Percentiles rank a stretch among this genome's conserved stretches.
Conservation (phyloP, 352 stramenopile genomes). For the Plasmopara viticola region DNA sequence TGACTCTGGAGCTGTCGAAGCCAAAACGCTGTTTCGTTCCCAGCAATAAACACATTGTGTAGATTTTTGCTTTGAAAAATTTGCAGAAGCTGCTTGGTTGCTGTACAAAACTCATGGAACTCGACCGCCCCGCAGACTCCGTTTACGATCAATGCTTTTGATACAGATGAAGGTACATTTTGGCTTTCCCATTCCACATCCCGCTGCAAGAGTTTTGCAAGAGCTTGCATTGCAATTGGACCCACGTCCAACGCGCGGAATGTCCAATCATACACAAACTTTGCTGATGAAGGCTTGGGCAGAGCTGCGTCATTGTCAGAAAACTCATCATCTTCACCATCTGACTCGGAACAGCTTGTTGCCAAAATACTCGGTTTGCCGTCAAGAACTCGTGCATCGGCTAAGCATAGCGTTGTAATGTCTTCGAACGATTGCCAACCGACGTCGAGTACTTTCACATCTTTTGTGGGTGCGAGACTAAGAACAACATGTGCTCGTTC, state of each 20-base stretch:
- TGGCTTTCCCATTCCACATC: not conserved
- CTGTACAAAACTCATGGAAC: constrained; percentile 40
- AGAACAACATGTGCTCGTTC: constrained; percentile 37
- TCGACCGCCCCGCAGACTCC: constrained; percentile 51
- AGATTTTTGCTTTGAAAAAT: constrained; percentile 8
- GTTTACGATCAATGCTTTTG: constrained; percentile 33
- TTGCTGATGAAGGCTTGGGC: constrained; percentile 1
- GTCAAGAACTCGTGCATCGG: constrained; percentile 15
- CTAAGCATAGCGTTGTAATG: constrained; percentile 15
- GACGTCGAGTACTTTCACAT: not conserved
- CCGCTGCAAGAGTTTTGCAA: constrained; percentile 15
- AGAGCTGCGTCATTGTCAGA: constrained; percentile 6
- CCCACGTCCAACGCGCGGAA: constrained; percentile 58
- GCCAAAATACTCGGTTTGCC: constrained; percentile 17
- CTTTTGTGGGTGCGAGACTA: not conserved
- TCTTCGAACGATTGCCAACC: constrained; percentile 23
- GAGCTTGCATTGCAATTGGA: constrained; percentile 32
- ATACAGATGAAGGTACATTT: not conserved
- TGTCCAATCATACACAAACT: constrained; percentile 51
- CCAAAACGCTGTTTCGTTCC: constrained; percentile 20
- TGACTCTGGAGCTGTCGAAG: constrained; percentile 10
- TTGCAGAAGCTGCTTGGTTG: constrained; percentile 24
- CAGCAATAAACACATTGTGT: constrained; percentile 23
- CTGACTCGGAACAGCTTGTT: constrained; percentile 18
- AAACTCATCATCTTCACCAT: constrained; percentile 32